A percentile compares a stretch with the other conserved stretches of the same genome.
Conservation (phyloP, 768 basidiomycete genomes). For the Boletus subparvulus region DNA sequence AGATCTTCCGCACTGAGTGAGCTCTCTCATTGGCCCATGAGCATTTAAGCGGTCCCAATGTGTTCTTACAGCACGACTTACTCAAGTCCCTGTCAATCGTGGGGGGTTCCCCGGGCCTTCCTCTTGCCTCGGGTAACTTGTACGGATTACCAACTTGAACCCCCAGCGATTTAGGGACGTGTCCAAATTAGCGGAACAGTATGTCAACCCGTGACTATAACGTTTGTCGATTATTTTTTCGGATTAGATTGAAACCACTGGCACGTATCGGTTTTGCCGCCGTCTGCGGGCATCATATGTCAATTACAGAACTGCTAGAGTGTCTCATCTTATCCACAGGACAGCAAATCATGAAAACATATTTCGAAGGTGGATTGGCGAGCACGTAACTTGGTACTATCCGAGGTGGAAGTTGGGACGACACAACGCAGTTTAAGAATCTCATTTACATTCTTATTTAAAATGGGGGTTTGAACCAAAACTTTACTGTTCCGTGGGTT, state of each 20-base stretch:
- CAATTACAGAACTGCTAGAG: background rate
- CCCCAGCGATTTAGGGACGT: background rate
- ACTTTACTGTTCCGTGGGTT: background rate
- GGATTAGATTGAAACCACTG: no score
- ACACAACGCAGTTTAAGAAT: no score
- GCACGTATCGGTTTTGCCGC: background rate
- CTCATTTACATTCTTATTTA: no score
- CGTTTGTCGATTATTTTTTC: no score
- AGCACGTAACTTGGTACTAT: background rate
- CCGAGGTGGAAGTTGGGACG: background rate
- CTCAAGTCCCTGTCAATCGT: background rate
- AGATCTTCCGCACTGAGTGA: background rate
- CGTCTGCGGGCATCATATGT: background rate
- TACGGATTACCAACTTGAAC: background rate
- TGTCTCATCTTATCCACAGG: background rate
- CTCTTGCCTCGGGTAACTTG: background rate
- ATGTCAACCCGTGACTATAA: background rate
- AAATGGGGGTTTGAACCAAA: no score
- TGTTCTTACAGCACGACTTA: background rate
- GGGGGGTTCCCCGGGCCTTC: background rate
- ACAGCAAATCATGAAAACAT: background rate
- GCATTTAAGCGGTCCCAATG: background rate
- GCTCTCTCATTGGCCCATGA: background rate
- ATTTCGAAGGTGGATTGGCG: background rate
- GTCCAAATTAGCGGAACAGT: background rate